Base-by-base conservation (phyloP, 768 basidiomycete species). In the Tricholomella constricta region DNA sequence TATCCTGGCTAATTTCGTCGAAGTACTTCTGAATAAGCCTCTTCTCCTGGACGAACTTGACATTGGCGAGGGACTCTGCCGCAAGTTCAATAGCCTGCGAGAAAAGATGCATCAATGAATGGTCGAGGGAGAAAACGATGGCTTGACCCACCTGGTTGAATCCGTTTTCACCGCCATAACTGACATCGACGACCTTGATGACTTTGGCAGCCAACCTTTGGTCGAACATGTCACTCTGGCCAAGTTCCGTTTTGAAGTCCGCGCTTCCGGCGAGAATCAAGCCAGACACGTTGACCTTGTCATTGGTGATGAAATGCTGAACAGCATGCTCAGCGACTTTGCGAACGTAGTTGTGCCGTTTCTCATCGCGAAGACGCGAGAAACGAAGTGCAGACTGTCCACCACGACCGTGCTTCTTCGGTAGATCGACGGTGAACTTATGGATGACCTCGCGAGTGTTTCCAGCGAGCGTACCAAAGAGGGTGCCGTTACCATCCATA, bases 21-120 rank as follows among this genome's bases (percentile, higher is more conserved):
- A 99, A 99, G 78, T 98, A 98, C 69, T 84, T 89, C 70, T 98
- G 95, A 62, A 99, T 98, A 44, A 99, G 84, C 69, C 79, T 88
- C 80, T 98, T 98, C 78, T 99, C 97, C 72, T 98, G 96, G 29
- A 99, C 96, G 63, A 99, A 98, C 70, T 99, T 99, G 78, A 99
- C 97, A 69, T 98, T 98, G 32, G 92, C 87, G 25, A 99, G 84
- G 2, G 93, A 90, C 70, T 99, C 97, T 1, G 93, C 89, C 0
- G 97, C 92, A 47, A 98, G 84, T 68, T 98, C 97, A 60, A 99
- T 98, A 15, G 97, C 96, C 92, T 94, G 61, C 22, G n/a, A 61
- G 41, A 42, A 53, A 22, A 38, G 50, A 15, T 29, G 50, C 10
- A 52, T 41, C 22, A 2, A 23, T 43, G 17, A 6, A 34, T 48